Evolutionary conservation across 345 rosid species (phyloP).

Genomic region (Eucalyptus viminalis): DNA sequence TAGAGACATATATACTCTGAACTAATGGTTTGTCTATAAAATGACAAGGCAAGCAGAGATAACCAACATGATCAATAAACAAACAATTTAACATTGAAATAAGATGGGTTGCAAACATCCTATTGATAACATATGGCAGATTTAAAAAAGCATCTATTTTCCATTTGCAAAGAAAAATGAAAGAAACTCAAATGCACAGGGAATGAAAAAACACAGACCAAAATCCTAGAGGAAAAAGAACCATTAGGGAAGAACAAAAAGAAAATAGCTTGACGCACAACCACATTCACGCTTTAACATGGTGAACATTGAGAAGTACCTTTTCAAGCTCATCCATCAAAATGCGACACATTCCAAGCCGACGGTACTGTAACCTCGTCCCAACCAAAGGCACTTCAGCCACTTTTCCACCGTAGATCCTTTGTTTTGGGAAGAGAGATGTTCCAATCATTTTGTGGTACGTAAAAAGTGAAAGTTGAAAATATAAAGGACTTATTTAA

Average conservation of each 20-base stretch:
- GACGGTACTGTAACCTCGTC: constrained; percentile 33
- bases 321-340: constrained; percentile 48
- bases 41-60: not conserved
- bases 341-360: constrained; percentile 52
- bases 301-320: not conserved
- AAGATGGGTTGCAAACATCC: not conserved
- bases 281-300: not conserved
- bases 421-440: constrained; percentile 2
- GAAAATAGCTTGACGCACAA: not conserved
- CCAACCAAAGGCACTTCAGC: constrained; percentile 67
- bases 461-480: not conserved
- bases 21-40: not conserved
- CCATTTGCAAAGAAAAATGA: not conserved
- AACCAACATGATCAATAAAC: not conserved
- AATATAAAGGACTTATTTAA: not conserved
- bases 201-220: not conserved
- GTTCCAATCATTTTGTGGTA: not conserved
- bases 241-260: not conserved
- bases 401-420: constrained; percentile 49
- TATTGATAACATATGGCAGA: not conserved
- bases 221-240: not conserved
- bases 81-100: not conserved
- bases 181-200: not conserved
- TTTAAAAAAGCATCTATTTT: not conserved
- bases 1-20: not conserved